Base-by-base conservation (phyloP, 441 rosid species). In the Erodium trifolium region DNA sequence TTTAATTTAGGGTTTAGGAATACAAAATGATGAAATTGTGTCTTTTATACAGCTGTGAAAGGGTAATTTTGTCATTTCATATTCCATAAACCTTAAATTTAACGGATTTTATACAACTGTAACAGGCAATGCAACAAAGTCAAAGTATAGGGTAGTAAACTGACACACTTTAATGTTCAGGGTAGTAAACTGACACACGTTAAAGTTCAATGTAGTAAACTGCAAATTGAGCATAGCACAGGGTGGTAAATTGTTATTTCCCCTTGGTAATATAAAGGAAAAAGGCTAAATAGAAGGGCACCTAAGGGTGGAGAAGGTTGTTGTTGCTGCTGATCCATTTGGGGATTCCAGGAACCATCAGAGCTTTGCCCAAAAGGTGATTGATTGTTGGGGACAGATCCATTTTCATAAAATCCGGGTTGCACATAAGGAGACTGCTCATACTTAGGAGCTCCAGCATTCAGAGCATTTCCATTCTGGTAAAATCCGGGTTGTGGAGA, bases 291-390 rank as follows among this genome's bases (percentile, higher is more conserved):
- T 10, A 69, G 66, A 75, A 73, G 65, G 73, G 8, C 72, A 94
- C 98, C 98, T 69, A 85, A 90, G 10, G 67, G 83, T 17, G 93
- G 92, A 13, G 97, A 90, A 17, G 82, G 72, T 2, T 86, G 86
- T 5, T 34, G 37, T 5, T 34, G 37, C 75, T 84, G 97, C 75
- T 77, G 78, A 63, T 76, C 72, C 63, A 84, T 77, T 74, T 86
- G 93, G 67, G 89, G 89, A 76, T 80, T 92, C 97, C 99, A 90
- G 63, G 82, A 80, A 74, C 86, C 77, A 68, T 82, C 83, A 14
- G 75, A 57, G 63, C 79, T 53, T n/a, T 53, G 18, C 59, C 59
- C 59, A 53, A 53, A 53, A n/a, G 19, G 59, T 14, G 59, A 5
- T n/a, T 53, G 59, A n/a, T 53, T n/a, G 18, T 53, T 53, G 17